Evolutionary conservation across 2,329 filamentous ascomycete species (phyloP).

Genomic region (Neophaeococcomyces mojaviensis): DNA sequence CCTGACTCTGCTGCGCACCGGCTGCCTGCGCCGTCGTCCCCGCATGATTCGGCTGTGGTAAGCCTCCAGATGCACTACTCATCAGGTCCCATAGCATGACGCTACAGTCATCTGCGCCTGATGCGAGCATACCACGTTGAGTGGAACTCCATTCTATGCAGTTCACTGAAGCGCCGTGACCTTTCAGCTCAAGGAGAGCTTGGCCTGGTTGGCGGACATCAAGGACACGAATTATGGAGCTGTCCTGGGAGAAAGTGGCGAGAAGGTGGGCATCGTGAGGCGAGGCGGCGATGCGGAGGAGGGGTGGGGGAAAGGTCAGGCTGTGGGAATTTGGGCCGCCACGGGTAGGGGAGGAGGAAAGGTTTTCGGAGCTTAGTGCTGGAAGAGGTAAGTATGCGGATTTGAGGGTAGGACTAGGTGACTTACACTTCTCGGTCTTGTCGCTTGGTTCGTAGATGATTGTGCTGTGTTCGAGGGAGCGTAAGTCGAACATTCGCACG

Average conservation of each 20-base stretch:
- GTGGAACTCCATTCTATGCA: slow-evolving; percentile 93
- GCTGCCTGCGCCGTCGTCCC: slow-evolving; percentile 5
- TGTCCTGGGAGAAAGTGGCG: slow-evolving; percentile 94
- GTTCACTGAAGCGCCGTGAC: slow-evolving; percentile 78
- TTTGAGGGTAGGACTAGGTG: background rate
- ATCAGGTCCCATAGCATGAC: slow-evolving; percentile 92
- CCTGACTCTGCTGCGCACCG: slow-evolving; percentile 20
- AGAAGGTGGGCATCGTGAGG: slow-evolving; percentile 92
- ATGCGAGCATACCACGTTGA: slow-evolving; percentile 79
- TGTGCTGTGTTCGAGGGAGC: slow-evolving; percentile 93
- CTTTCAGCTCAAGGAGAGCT: slow-evolving; percentile 84
- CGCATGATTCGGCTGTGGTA: slow-evolving; percentile 1
- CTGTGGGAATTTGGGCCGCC: slow-evolving; percentile 9
- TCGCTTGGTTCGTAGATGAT: slow-evolving; percentile 98
- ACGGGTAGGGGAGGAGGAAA: slow-evolving; percentile 19
- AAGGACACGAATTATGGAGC: slow-evolving; percentile 83
- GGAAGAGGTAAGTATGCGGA: slow-evolving; percentile 6
- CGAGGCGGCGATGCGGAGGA: slow-evolving; percentile 61
- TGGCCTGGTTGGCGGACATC: slow-evolving; percentile 95
- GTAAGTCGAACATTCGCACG: slow-evolving; percentile 95
- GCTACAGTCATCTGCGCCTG: slow-evolving; percentile 83
- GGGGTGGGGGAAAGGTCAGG: slow-evolving; percentile 47
- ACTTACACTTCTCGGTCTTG: slow-evolving; percentile 62
- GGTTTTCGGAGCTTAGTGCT: slow-evolving; percentile 15
- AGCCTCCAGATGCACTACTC: slow-evolving; percentile 37